Evolutionary conservation across 2,329 filamentous ascomycete genomes (phyloP), one percentile per base, ranked within the genome.

Genomic region (Botrytis cinerea): DNA sequence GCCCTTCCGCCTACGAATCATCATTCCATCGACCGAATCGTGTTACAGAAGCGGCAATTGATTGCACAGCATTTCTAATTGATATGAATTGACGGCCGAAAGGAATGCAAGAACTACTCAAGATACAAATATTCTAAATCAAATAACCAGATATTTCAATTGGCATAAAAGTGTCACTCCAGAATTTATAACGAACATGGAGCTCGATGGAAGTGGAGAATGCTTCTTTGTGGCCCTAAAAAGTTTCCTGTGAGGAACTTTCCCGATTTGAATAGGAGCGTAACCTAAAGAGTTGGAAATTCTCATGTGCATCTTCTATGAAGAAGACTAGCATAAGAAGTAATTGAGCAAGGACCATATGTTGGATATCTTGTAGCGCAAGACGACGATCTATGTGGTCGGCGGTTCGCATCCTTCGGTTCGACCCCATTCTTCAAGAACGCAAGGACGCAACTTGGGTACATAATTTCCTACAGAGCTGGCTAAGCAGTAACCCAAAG

Each of bases 401-500:
- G 45, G 62, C 62, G 43, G 45, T 22, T 66, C 43, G 62, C 62
- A 66, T 66, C 62, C 62, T 48, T 48, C 22, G 20, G 25, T 6
- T 48, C 45, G 16, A 40, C 22, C 20, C 28, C 62, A 35, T 40
- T n/a, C 2, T 63, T 48, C 20, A 48, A 20, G 20, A n/a, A 18
- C 20, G 22, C 25, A 16, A 35, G 32, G 28, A 35, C 6, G 28
- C 9, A 35, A 45, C 6, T 18, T 48, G 2, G 20, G 12, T 38
- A 22, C 18, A 18, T 10, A 25, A 14, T 35, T 20, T 20, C 16
- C 12, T 38, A n/a, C 22, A 61, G 22, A 25, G 25, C 32, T 7
- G 35, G 7, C 3, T 62, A 18, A 18, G 4, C 4, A 16, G 10
- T 40, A 8, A 8, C 3, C 1, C 14, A 7, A 62, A n/a, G 6